Base-by-base conservation (phyloP, 805 yeast genomes). In the Saccharomyces paradoxus region DNA sequence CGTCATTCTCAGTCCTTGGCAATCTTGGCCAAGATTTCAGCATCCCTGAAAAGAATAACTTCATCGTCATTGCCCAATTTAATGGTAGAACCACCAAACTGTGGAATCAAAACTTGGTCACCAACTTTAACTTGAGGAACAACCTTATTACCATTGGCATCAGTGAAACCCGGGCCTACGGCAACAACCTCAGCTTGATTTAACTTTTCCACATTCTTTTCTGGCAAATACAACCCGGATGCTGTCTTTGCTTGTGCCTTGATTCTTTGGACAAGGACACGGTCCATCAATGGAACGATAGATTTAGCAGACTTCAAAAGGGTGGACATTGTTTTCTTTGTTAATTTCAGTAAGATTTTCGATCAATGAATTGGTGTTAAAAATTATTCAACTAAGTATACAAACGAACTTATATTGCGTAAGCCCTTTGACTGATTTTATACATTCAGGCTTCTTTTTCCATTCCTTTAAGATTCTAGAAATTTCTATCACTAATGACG, bases 11-110 rank as follows among this genome's bases (percentile, higher is more conserved):
- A 37, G 44, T 37, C 12, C 22, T 37, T 37, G 22, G 44, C 44
- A 68, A 94, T 83, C 79, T 89, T 92, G 67, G 98, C 99, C 67
- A 94, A 81, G 72, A 92, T 88, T 76, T 92, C 99, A 67, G 87
- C 77, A 75, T 94, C 98, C 72, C 96, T 87, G 82, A 87, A 90
- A 67, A 91, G 78, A 63, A 87, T 79, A 66, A 77, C 84, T 70
- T 82, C 78, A 29, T 70, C 87, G 64, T 91, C 96, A 57, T 87
- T 90, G 63, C 88, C 91, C 64, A 94, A 81, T 76, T 87, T 90
- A 73, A 94, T 81, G 59, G 89, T 75, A 61, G 90, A 83, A 55
- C 99, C 99, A 58, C 99, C 99, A 63, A 87, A 92, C 56, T 86
- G 82, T 60, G 98, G 98, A 69, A 94, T 89, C 77, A 94, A 78